phyloP scores from a whole-genome alignment of 208 protist species.

The Tetramitus jugosus region DNA sequence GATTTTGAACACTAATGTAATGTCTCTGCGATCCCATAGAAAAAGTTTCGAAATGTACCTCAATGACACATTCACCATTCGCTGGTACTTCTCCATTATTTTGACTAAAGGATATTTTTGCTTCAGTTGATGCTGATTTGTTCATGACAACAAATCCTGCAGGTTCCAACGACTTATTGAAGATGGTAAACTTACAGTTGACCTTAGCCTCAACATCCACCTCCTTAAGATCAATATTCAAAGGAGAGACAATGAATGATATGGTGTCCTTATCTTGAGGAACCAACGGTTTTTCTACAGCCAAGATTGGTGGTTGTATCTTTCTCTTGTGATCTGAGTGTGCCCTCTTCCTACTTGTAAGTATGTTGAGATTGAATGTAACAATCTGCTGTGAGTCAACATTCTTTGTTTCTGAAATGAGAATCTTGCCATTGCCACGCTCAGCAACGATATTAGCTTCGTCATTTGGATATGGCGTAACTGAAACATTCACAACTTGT shows the following conservation, averaged over 20 bases:
- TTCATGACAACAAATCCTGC: not conserved
- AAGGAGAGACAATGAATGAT: not conserved
- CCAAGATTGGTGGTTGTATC: no score
- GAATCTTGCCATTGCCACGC: not conserved
- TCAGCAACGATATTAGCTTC: not conserved
- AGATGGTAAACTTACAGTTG: not conserved
- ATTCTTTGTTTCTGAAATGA: conserved; percentile 8
- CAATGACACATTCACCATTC: not conserved
- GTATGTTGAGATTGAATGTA: not conserved
- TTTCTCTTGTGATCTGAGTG: no score
- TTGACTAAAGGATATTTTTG: not conserved
- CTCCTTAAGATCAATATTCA: not conserved
- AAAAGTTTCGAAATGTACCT: not conserved
- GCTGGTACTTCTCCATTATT: not conserved
- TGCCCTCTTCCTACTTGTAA: not conserved
- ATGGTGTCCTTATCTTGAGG: no score
- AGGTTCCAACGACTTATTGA: not conserved
- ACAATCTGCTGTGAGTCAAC: not conserved
- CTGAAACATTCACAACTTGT: not conserved
- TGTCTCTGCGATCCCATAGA: not conserved
- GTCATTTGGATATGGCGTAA: not conserved
- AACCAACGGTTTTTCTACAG: no score
- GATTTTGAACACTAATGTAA: not conserved
- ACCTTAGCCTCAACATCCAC: not conserved
- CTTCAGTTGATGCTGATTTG: not conserved